These are phyloP conservation scores for Candida mesenterica DNA, from an alignment of 1,139 yeast species.

Conservation along the genomic window DNA sequence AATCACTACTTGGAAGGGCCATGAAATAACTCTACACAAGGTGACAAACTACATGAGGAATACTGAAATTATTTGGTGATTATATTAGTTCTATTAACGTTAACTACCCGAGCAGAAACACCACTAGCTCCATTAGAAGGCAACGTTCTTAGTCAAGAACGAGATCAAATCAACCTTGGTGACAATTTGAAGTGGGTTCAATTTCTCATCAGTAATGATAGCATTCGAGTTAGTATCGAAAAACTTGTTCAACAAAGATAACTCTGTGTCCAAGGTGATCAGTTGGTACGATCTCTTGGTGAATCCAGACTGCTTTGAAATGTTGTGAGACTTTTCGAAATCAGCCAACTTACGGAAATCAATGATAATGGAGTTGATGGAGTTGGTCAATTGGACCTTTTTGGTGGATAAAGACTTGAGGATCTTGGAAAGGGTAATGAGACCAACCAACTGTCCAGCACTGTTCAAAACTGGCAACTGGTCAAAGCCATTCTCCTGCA, in stretches of 20 bases:
- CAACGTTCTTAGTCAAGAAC: constrained; percentile 48
- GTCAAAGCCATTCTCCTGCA: constrained; percentile 79
- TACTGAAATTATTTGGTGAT: too few relatives aligned
- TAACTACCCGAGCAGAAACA: neutral
- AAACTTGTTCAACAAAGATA: constrained; percentile 70
- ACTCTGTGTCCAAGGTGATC: constrained; percentile 67
- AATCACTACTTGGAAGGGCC: too few relatives aligned
- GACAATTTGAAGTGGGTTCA: constrained; percentile 79
- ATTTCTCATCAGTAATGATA: constrained; percentile 69
- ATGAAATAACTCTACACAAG: too few relatives aligned
- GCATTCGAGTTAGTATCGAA: constrained; percentile 88
- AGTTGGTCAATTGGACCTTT: constrained; percentile 57
- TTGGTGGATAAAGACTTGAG: constrained; percentile 67
- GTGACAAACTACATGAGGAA: too few relatives aligned
- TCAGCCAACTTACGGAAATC: constrained; percentile 75
- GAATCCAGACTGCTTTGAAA: constrained; percentile 57
- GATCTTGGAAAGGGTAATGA: constrained; percentile 74
- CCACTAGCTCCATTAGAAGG: constrained; percentile 12
- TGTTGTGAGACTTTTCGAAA: constrained; percentile 65
- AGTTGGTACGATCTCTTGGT: constrained; percentile 66
- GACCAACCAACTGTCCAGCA: constrained; percentile 65
- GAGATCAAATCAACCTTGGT: constrained; percentile 84
- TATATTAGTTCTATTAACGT: too few relatives aligned
- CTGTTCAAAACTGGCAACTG: constrained; percentile 75
- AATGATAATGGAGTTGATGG: constrained; percentile 62